These are phyloP conservation scores for Rhododendron simsii DNA, from an alignment of 148 eudicot genomes.

Conservation along the genomic window DNA sequence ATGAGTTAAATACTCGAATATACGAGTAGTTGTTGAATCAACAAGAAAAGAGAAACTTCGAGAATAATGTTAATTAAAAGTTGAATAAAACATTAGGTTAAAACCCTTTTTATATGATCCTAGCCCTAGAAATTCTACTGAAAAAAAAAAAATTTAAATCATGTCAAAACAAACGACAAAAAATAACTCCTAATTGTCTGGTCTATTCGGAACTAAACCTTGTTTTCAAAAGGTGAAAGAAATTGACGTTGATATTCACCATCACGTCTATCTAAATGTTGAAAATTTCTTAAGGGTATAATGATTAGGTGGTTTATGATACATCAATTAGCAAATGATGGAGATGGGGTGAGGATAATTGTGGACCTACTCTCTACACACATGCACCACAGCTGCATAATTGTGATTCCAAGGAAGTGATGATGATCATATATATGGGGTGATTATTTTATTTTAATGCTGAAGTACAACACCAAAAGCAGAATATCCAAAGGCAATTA, in stretches of 20 bases:
- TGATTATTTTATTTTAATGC: neutral
- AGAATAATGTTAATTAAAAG: too few relatives aligned
- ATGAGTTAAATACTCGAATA: too few relatives aligned
- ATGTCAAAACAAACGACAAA: too few relatives aligned
- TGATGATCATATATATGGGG: too few relatives aligned
- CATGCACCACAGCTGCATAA: neutral
- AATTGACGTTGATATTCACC: neutral
- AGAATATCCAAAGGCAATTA: neutral
- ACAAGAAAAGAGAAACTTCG: too few relatives aligned
- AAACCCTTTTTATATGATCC: too few relatives aligned
- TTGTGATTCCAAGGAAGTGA: neutral
- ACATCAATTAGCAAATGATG: neutral
- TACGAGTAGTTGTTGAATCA: too few relatives aligned
- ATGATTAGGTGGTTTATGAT: neutral
- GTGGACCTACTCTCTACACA: neutral
- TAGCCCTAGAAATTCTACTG: too few relatives aligned
- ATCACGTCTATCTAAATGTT: neutral
- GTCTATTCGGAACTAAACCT: neutral
- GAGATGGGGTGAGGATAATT: neutral
- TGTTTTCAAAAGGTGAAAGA: neutral
- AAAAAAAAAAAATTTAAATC: too few relatives aligned
- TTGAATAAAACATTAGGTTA: too few relatives aligned
- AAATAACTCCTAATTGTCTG: neutral
- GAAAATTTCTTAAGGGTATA: too few relatives aligned
- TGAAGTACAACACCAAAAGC: neutral